Evolutionary conservation across 306 rosid genomes (phyloP).

Genomic region (Rubus parviflorus): DNA sequence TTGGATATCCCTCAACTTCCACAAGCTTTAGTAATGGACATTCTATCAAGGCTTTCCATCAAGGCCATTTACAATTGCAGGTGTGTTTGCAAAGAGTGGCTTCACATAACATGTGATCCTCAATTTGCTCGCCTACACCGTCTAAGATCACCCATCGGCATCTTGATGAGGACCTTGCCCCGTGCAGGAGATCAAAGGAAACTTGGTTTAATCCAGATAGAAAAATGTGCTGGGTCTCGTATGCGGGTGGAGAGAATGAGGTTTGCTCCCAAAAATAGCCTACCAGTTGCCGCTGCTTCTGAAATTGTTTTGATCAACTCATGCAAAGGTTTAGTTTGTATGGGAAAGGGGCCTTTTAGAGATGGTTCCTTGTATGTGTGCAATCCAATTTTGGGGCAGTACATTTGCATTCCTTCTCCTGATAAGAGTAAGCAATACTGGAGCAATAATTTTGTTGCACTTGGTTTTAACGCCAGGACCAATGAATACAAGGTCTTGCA

Average conservation of each 20-base stretch:
- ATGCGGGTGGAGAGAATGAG: background rate
- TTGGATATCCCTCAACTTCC: background rate
- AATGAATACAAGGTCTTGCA: background rate
- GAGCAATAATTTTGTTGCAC: background rate
- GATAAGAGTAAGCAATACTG: background rate
- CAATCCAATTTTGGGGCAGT: slow-evolving; percentile 3
- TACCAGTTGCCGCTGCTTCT: background rate
- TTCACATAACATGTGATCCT: background rate
- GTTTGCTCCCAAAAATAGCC: background rate
- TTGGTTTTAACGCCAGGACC: background rate
- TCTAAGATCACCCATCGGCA: background rate
- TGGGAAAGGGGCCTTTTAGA: background rate
- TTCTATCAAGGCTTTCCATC: background rate
- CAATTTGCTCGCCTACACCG: background rate
- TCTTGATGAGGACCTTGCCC: background rate
- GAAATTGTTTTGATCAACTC: background rate
- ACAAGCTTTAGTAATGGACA: background rate
- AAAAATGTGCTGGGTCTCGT: background rate
- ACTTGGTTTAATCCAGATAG: background rate
- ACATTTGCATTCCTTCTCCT: background rate
- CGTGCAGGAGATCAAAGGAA: background rate
- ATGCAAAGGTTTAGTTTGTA: slow-evolving; percentile 8
- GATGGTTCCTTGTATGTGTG: background rate
- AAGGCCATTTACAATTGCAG: background rate
- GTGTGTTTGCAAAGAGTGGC: background rate